Evolutionary conservation across 805 yeast species (phyloP).

Genomic region (Lachancea mirantina): DNA sequence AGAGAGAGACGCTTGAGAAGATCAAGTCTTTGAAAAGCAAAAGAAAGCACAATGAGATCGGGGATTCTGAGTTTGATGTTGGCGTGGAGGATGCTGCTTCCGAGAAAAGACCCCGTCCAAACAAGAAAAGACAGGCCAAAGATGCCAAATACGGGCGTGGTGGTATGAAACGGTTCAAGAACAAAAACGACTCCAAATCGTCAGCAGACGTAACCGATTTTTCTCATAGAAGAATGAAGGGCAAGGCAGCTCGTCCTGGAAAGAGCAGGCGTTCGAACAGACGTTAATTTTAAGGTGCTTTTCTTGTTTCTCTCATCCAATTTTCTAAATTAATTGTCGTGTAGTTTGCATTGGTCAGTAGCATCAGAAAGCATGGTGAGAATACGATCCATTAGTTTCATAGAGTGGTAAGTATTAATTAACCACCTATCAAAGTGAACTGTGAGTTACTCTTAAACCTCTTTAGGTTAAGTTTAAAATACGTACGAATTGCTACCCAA

Average conservation of each 20-base stretch:
- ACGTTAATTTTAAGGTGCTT: conserved; percentile 10
- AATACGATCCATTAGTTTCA: too few species aligned
- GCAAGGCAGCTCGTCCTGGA: conserved; percentile 44
- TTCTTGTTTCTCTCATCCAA: too few species aligned
- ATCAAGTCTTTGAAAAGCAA: conserved; percentile 87
- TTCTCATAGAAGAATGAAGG: conserved; percentile 47
- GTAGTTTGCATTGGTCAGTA: too few species aligned
- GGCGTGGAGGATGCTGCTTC: conserved; percentile 81
- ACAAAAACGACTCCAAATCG: conserved; percentile 66
- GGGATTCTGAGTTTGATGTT: conserved; percentile 55
- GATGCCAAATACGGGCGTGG: conserved; percentile 69
- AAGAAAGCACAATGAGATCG: conserved; percentile 69
- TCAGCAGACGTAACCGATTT: conserved; percentile 60
- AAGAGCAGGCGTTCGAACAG: conserved; percentile 43
- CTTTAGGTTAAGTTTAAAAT: too few species aligned
- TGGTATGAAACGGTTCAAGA: conserved; percentile 67
- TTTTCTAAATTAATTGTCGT: too few species aligned
- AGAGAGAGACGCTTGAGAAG: conserved; percentile 82
- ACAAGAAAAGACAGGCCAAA: conserved; percentile 62
- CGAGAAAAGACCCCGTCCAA: conserved; percentile 51
- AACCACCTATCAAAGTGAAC: too few species aligned
- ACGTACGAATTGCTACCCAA: too few species aligned
- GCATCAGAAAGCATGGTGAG: too few species aligned
- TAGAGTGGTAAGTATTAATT: too few species aligned
- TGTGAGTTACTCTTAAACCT: too few species aligned